Evolutionary conservation across 176 grass and related monocot genomes (phyloP).

Genomic region (Tillandsia fasciculata): DNA sequence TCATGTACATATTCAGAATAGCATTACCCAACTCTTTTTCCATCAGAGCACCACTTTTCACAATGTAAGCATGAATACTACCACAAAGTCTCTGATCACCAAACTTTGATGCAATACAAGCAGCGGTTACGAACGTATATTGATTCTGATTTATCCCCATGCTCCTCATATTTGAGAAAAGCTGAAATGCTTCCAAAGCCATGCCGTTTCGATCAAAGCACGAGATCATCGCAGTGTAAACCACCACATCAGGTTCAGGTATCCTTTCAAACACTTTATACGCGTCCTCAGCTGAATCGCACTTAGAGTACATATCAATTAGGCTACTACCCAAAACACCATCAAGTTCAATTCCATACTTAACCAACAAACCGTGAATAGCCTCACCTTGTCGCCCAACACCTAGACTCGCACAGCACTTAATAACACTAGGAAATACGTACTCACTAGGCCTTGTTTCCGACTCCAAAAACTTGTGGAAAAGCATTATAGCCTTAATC

Average conservation of each 20-base stretch:
- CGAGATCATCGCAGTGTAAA: conserved; percentile 36
- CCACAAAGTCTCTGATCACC: conserved; percentile 25
- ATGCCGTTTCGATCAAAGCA: conserved; percentile 24
- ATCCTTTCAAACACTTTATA: conserved; percentile 30
- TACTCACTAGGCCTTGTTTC: conserved; percentile 25
- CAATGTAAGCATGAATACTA: conserved; percentile 19
- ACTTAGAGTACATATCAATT: conserved; percentile 36
- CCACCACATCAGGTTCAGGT: conserved; percentile 35
- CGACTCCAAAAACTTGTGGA: conserved; percentile 18
- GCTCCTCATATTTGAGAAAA: conserved; percentile 24
- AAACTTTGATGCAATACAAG: conserved; percentile 19
- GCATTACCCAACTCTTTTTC: conserved; percentile 26
- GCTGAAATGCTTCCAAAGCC: conserved; percentile 24
- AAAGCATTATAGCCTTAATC: conserved; percentile 8
- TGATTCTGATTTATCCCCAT: conserved; percentile 25
- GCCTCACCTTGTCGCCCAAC: conserved; percentile 15
- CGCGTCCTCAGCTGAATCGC: conserved; percentile 20
- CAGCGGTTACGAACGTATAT: conserved; percentile 21
- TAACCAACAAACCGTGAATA: conserved; percentile 33
- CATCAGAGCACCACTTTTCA: conserved; percentile 28
- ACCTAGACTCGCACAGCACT: conserved; percentile 6
- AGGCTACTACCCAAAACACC: conserved; percentile 26
- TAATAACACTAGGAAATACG: conserved; percentile 28
- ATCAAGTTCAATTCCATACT: conserved; percentile 21
- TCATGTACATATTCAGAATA: conserved; percentile 43